A percentile compares a stretch with the other conserved stretches of the same genome.
Conservation (phyloP, 1,139 yeast genomes). For the Dujonia santamariae region DNA sequence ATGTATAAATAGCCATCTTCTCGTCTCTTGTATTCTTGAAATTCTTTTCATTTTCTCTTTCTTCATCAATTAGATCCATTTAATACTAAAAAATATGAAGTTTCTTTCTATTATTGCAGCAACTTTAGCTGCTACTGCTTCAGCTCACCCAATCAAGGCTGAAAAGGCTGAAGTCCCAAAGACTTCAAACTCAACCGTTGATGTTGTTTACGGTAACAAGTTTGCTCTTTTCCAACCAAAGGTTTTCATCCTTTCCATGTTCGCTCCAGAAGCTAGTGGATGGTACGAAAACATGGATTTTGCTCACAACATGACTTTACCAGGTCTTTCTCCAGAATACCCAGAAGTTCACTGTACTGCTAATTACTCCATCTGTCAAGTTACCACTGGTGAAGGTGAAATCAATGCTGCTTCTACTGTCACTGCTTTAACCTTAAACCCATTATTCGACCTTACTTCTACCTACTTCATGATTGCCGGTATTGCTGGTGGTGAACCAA, state of each 20-base stretch:
- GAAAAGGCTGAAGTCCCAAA: conserved; percentile 3
- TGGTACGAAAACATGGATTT: conserved; percentile 51
- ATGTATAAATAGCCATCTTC: too few relatives aligned
- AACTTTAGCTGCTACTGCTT: conserved; percentile 6
- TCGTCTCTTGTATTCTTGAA: too few relatives aligned
- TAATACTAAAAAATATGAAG: conserved; percentile 1
- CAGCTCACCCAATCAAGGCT: conserved; percentile 5
- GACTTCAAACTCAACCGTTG: conserved; percentile 9
- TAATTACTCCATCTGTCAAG: conserved; percentile 54
- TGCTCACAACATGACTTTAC: conserved; percentile 50
- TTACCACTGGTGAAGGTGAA: conserved; percentile 72
- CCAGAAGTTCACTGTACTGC: conserved; percentile 54
- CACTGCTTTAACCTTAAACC: conserved; percentile 51
- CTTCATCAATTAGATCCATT: too few relatives aligned
- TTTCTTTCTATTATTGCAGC: conserved; percentile 5
- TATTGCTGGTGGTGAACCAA: conserved; percentile 64
- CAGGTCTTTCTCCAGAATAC: conserved; percentile 61
- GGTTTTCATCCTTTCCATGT: conserved; percentile 56
- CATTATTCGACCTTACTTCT: conserved; percentile 54
- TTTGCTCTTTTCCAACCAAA: conserved; percentile 46
- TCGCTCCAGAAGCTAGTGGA: conserved; percentile 50
- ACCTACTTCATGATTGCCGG: conserved; percentile 66
- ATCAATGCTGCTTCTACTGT: conserved; percentile 64
- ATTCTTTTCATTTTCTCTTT: background rate
- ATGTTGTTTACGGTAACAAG: conserved; percentile 28